Conservation (phyloP, 73 alveolate genomes). For the Paramecium octaurelia region DNA sequence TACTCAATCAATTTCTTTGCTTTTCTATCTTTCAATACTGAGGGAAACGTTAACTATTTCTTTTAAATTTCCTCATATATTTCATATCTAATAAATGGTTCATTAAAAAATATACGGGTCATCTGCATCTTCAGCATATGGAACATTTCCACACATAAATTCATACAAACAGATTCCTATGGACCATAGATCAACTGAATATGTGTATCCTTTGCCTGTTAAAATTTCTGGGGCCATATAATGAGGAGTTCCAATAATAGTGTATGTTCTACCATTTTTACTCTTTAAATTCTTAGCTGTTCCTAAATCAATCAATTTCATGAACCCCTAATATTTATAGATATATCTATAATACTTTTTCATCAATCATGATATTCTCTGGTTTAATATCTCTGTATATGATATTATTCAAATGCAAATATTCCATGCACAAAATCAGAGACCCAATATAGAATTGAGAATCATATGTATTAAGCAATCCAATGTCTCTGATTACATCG, state of each 20-base stretch:
- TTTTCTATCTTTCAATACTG: neutral
- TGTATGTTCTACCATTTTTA: slow-evolving; percentile 56
- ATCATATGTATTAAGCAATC: slow-evolving; percentile 53
- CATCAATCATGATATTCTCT: slow-evolving; percentile 80
- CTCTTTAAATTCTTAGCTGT: slow-evolving; percentile 67
- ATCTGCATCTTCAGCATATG: slow-evolving; percentile 61
- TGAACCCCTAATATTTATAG: slow-evolving; percentile 58
- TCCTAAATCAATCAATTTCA: slow-evolving; percentile 84
- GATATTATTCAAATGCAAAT: slow-evolving; percentile 68
- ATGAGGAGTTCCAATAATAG: slow-evolving; percentile 51
- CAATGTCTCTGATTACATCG: slow-evolving; percentile 64
- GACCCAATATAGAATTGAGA: slow-evolving; percentile 58
- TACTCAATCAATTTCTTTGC: slow-evolving; percentile 53
- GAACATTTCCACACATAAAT: slow-evolving; percentile 64
- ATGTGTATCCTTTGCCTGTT: slow-evolving; percentile 63
- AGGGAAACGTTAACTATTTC: slow-evolving; percentile 53
- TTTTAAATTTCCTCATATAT: slow-evolving; percentile 41
- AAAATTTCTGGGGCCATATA: neutral
- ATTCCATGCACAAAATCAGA: slow-evolving; percentile 60
- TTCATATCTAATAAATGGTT: neutral
- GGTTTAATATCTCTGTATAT: slow-evolving; percentile 80
- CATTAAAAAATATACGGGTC: slow-evolving; percentile 33
- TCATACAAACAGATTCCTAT: slow-evolving; percentile 64
- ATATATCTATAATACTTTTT: neutral
- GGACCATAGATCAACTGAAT: slow-evolving; percentile 65